Base-by-base conservation (phyloP, 306 rosid genomes). In the Alnus glutinosa region DNA sequence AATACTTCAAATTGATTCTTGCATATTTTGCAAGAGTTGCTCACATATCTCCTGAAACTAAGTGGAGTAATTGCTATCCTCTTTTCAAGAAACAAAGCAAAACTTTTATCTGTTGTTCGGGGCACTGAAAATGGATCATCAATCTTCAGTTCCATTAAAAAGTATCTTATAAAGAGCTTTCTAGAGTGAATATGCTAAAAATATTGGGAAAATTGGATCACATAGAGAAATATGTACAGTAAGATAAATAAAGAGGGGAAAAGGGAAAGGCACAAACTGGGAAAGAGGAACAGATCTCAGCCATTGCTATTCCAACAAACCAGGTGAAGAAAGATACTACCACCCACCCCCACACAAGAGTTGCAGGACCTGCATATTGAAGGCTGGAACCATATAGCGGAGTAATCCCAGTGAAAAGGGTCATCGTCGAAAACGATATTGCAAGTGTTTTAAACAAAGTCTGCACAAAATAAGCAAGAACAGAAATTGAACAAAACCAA, bases 331-430 rank as follows among this genome's bases (percentile, higher is more conserved):
- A 93, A 44, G 90, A 87, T 58, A 89, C 97, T 5, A 89, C 92
- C 48, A 93, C 67, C 98, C 98, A 93, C 1, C 97, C 98, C 98
- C 98, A 93, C 1, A 93, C 94, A 75, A 93, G 94, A 79, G 87
- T 62, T 76, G 98, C 97, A 70, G 98, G 98, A 47, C 98, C 98
- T 55, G 89, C 93, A 82, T 93, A 93, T 16, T 70, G 88, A 74
- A 93, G 92, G 77, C 97, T 93, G 32, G 94, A 86, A 68, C 97
- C 98, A 83, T 87, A 93, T 32, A 93, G 84, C 42, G 98, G 98
- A 70, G 98, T 93, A n/a, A 93, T 93, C 80, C 98, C 98, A n/a
- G 94, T 91, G 89, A 93, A 93, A 73, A 93, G 92, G 13, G 94
- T 88, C 97, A 93, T 91, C 4, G 94, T 89, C 42, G 98, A 93